These are phyloP conservation scores for Amanita thiersii DNA, from an alignment of 768 basidiomycete species.

Conservation along the genomic window DNA sequence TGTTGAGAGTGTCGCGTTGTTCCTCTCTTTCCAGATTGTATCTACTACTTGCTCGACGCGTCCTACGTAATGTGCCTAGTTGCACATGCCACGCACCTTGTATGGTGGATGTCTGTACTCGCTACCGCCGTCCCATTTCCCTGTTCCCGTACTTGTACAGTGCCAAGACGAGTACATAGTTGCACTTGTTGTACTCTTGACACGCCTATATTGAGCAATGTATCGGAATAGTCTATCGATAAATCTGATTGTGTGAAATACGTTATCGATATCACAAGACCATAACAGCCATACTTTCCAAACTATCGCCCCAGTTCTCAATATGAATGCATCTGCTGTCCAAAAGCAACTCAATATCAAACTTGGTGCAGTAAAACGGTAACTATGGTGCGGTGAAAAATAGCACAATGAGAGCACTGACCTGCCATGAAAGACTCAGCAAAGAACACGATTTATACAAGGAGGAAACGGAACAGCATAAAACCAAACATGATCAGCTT, in stretches of 20 bases:
- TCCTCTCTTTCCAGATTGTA: too few species aligned
- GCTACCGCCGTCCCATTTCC: neutral
- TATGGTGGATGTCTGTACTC: too few species aligned
- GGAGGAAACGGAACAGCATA: constrained; percentile 54
- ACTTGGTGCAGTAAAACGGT: constrained; percentile 60
- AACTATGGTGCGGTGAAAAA: too few species aligned
- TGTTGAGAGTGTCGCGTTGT: too few species aligned
- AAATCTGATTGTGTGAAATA: neutral
- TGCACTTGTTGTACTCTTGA: neutral
- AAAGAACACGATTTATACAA: constrained; percentile 66
- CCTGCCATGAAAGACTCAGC: constrained; percentile 33
- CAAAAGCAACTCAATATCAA: constrained; percentile 75
- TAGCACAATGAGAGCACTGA: too few species aligned
- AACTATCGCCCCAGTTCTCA: constrained; percentile 10
- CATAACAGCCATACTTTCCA: constrained; percentile 2
- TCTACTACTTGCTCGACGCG: too few species aligned
- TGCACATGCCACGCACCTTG: too few species aligned
- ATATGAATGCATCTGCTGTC: constrained; percentile 42
- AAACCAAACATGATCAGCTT: constrained; percentile 54
- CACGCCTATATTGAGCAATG: neutral
- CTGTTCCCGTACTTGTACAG: constrained; percentile 3
- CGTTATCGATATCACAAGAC: constrained; percentile 1
- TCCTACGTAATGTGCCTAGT: too few species aligned
- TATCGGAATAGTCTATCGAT: constrained; percentile 1
- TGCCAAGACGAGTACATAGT: constrained; percentile 7